Evolutionary conservation across 257 asterid species (phyloP), one percentile per base, ranked within the genome.

Genomic region (Cordia subcordata): DNA sequence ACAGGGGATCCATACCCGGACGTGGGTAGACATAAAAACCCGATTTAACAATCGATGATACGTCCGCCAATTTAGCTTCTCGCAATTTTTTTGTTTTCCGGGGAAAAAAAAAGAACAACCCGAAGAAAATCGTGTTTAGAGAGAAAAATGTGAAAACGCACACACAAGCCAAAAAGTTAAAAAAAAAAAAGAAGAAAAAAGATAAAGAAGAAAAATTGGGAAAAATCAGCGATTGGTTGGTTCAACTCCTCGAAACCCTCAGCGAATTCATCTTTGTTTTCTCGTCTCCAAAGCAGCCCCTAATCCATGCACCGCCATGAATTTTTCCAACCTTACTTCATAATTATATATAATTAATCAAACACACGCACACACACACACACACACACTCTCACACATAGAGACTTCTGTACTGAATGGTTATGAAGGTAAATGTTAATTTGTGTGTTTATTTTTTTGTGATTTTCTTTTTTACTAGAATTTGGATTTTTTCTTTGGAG

Each of bases 1-100:
- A 46, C 63, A 64, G 27, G 53, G 51, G 46, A 76, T 27, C 61
- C 18, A 15, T 69, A 54, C 79, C 76, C 82, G 79, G 79, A 69
- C 51, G 52, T 57, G 60, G 17, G 16, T n/a, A n/a, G 47, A 13
- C 50, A 45, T 44, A 64, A 61, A 49, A 72, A 72, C 79, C 65
- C 53, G 61, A 66, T 65, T 76, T 66, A 66, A 72, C 60, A 53
- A 61, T 62, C 61, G 53, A 39, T 23, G 68, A 68, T 44, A 66
- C 74, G 72, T 66, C 82, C 82, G 74, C 0, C 53, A 15, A 1
- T 3, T 42, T 42, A 42, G 47, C 47, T 42, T 42, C 47, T 11
- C 8, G 4, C 15, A 3, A 11, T 11, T 3, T 11, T 42, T 42
- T 42, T 42, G 8, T 39, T 12, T 68, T 20, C 21, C 67, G 53